These are phyloP conservation scores for Vitis labrusca DNA, from an alignment of 164 flowering plant genomes.

Conservation along the genomic window DNA sequence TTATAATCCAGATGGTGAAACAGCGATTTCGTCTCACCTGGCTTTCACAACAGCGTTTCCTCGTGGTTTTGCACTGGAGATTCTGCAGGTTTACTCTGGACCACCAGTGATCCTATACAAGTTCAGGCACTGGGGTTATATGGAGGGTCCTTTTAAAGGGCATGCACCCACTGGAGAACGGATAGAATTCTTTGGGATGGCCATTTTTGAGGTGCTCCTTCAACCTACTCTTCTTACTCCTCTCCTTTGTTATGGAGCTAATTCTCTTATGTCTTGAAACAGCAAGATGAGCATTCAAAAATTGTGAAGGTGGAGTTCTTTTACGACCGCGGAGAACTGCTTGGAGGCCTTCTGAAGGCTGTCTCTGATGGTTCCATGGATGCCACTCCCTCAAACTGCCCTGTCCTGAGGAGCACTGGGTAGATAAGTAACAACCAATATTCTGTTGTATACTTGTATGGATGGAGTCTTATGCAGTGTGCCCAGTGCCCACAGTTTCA, in stretches of 20 bases:
- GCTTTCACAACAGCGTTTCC: conserved; percentile 59
- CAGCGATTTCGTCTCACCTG: conserved; percentile 29
- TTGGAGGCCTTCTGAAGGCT: conserved; percentile 25
- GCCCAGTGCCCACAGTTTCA: too few species aligned
- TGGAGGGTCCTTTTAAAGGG: conserved; percentile 84
- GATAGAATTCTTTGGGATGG: conserved; percentile 54
- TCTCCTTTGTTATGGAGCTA: background rate
- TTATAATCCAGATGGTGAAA: conserved; percentile 39
- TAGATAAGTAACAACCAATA: background rate
- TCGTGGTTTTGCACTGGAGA: conserved; percentile 70
- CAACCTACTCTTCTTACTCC: background rate
- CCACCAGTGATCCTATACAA: conserved; percentile 66
- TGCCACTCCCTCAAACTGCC: background rate
- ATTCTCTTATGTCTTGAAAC: background rate
- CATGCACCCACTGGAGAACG: conserved; percentile 67
- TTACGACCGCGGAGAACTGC: conserved; percentile 39
- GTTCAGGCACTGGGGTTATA: conserved; percentile 84
- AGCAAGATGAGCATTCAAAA: conserved; percentile 33
- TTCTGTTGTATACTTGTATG: too few species aligned
- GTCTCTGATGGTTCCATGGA: background rate
- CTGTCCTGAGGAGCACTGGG: background rate
- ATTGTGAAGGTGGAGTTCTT: conserved; percentile 49
- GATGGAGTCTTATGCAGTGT: too few species aligned
- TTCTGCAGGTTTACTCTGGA: conserved; percentile 63
- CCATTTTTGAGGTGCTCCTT: conserved; percentile 38